A percentile compares a stretch with the other conserved stretches of the same genome.
These are phyloP conservation scores for Psilocybe cyanescens DNA, from an alignment of 768 basidiomycete genomes.

Conservation along the genomic window DNA sequence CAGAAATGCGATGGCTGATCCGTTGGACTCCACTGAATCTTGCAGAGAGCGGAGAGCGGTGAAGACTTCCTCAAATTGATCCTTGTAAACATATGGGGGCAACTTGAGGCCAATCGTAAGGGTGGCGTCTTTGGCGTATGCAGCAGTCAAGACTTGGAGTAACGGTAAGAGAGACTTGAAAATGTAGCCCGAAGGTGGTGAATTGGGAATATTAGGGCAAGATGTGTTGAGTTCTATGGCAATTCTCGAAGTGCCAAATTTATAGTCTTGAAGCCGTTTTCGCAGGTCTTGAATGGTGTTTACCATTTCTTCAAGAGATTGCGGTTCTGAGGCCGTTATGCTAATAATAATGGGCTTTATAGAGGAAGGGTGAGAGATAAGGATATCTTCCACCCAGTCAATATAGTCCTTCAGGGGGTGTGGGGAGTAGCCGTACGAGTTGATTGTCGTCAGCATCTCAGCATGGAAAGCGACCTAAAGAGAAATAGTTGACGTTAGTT, in stretches of 20 bases:
- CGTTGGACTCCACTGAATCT: conserved; percentile 12
- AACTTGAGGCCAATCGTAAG: conserved; percentile 79
- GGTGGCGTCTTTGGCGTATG: conserved; percentile 50
- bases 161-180: conserved; percentile 54
- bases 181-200: conserved; percentile 70
- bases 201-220: conserved; percentile 76
- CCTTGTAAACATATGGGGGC: conserved; percentile 69
- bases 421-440: conserved; percentile 90
- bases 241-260: conserved; percentile 39
- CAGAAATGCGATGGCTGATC: conserved; percentile 66
- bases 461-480: conserved; percentile 63
- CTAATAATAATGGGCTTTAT: conserved; percentile 74
- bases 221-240: conserved; percentile 85
- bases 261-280: conserved; percentile 31
- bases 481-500: conserved; percentile 5
- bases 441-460: conserved; percentile 62
- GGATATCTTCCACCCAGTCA: conserved; percentile 60
- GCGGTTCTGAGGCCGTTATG: conserved; percentile 65
- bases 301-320: conserved; percentile 59
- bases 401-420: conserved; percentile 71
- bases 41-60: conserved; percentile 47
- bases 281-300: conserved; percentile 64
- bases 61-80: conserved; percentile 63
- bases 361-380: conserved; percentile 33
- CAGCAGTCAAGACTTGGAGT: conserved; percentile 55